Conservation (phyloP, 352 stramenopile species). For the Globisporangium nagaii region DNA sequence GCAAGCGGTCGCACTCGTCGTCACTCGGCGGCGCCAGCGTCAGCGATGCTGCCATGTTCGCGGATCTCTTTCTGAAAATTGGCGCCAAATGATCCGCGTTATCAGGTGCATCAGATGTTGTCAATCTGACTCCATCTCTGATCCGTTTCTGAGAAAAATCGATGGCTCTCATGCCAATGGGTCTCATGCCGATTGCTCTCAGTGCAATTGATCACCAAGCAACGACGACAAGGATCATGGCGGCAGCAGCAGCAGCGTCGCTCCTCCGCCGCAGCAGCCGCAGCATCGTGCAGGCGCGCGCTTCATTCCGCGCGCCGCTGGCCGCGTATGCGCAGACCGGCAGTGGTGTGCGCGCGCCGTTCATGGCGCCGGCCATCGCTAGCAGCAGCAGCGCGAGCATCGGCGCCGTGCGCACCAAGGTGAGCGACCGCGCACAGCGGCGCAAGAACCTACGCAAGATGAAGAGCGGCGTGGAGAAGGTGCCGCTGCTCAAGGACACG, state of each 20-base stretch:
- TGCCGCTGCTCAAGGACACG: conserved; percentile 69
- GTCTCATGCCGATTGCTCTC: too few relatives aligned
- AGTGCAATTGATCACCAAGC: too few relatives aligned
- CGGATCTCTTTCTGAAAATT: too few relatives aligned
- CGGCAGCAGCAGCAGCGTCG: neutral
- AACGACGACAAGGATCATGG: too few relatives aligned
- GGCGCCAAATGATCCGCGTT: too few relatives aligned
- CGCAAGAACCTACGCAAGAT: conserved; percentile 78
- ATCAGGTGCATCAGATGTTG: too few relatives aligned
- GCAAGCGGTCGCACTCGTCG: neutral
- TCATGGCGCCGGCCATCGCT: conserved; percentile 11
- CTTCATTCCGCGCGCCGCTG: neutral
- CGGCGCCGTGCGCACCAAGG: conserved; percentile 48
- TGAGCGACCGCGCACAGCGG: conserved; percentile 60
- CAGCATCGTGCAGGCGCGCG: conserved; percentile 2
- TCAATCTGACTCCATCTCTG: too few relatives aligned
- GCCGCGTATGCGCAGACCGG: neutral
- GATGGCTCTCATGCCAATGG: too few relatives aligned
- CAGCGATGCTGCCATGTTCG: too few relatives aligned
- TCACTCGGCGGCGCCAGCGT: neutral
- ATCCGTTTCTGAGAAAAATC: too few relatives aligned
- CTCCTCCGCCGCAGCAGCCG: conserved; percentile 4
- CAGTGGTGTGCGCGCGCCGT: conserved; percentile 10
- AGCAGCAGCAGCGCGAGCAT: neutral
- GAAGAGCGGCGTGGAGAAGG: conserved; percentile 53